Conservation (phyloP, 2,329 filamentous ascomycete species). For the Talaromyces sp. region DNA sequence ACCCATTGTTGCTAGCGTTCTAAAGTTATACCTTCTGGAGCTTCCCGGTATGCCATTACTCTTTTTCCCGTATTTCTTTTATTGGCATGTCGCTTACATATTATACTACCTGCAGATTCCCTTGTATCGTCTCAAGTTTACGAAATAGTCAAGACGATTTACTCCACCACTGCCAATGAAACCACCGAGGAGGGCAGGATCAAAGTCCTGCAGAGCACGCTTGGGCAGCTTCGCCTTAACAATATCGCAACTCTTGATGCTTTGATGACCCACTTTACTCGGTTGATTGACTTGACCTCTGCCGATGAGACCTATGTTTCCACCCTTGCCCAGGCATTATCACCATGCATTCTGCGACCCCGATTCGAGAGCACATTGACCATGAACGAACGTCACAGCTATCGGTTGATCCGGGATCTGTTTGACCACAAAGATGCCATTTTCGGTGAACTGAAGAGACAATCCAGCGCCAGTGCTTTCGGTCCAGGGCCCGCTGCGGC, state of each 20-base stretch:
- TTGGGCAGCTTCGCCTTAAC: constrained; percentile 87
- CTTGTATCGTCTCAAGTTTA: constrained; percentile 97
- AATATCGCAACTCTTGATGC: constrained; percentile 99
- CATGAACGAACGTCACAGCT: constrained; percentile 90
- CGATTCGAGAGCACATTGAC: constrained; percentile 83
- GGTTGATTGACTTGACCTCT: constrained; percentile 91
- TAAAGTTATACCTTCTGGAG: constrained; percentile 93
- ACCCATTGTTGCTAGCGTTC: constrained; percentile 82
- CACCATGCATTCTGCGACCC: constrained; percentile 83
- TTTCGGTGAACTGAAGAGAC: constrained; percentile 90
- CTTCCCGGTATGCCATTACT: constrained; percentile 66
- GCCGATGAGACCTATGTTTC: constrained; percentile 83
- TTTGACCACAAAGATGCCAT: constrained; percentile 93
- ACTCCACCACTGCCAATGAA: constrained; percentile 74
- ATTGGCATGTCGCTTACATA: constrained; percentile 14
- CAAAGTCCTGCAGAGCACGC: constrained; percentile 88
- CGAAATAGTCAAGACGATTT: constrained; percentile 97
- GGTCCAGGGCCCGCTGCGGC: constrained; percentile 50
- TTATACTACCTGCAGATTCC: constrained; percentile 60
- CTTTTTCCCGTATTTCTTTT: neutral
- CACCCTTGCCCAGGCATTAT: constrained; percentile 67
- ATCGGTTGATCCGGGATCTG: constrained; percentile 83
- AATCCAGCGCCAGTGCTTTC: constrained; percentile 33
- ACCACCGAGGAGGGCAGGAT: constrained; percentile 73
- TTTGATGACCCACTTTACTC: constrained; percentile 96